Conservation (phyloP, 192 early-diverging fungal genomes). For the Jimgerdemannia lactiflua region DNA sequence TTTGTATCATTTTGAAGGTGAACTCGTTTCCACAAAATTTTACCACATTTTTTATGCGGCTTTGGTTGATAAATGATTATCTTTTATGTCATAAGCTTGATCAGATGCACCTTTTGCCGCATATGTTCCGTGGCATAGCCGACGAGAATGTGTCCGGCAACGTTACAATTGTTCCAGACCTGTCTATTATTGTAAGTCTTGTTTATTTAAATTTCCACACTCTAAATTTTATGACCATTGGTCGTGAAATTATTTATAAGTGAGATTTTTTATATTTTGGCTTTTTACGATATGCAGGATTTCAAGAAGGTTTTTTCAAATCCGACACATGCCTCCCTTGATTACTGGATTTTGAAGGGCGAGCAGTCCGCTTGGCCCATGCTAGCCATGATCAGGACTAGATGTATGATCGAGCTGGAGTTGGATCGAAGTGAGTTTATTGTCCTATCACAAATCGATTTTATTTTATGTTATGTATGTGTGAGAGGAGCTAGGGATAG, state of each 20-base stretch:
- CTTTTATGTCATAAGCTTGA: conserved; percentile 35
- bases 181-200: conserved; percentile 39
- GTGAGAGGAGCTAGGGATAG: too few species aligned
- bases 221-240: not conserved
- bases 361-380: conserved; percentile 78
- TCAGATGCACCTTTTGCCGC: conserved; percentile 61
- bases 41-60: too few species aligned
- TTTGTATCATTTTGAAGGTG: conserved; percentile 8
- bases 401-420: conserved; percentile 69
- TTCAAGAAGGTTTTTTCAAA: conserved; percentile 66
- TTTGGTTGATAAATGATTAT: not conserved
- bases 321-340: conserved; percentile 59
- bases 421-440: conserved; percentile 45
- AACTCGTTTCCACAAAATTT: too few species aligned
- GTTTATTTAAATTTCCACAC: not conserved
- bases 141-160: conserved; percentile 65
- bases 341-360: conserved; percentile 71
- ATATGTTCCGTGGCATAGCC: conserved; percentile 50
- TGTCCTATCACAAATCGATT: not conserved
- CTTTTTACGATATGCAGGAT: conserved; percentile 37
- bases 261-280: conserved; percentile 1
- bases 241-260: not conserved
- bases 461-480: too few species aligned
- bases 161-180: conserved; percentile 65
- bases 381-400: conserved; percentile 60